Base-by-base conservation (phyloP, 257 asterid genomes). In the Ehretia macrophylla region DNA sequence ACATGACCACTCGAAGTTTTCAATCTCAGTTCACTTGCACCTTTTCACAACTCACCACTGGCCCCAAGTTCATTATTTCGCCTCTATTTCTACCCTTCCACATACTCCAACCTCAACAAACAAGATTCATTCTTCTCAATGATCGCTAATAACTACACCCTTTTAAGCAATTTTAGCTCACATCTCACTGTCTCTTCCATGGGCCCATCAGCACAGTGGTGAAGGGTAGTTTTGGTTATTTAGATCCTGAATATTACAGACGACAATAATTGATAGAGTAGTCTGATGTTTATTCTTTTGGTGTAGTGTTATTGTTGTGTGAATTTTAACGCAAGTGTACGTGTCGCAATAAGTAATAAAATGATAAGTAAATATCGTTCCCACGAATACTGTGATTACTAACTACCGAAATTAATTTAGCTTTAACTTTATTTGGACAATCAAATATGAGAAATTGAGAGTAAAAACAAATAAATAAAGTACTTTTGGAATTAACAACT, bases 221-320 rank as follows among this genome's bases (percentile, higher is more conserved):
- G n/a, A 87, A 84, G 55, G 96, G 96, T 2, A 87, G 91, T 59
- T 54, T 84, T 3, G 96, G 94, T 0, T 87, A 87, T n/a, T n/a
- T 87, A 0, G 91, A 87, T 32, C 96, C 94, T 0, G 94, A 87
- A 55, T 87, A 87, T 60, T 84, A 68, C 61, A 68, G 57, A 58
- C 60, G 77, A 17, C 85, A 71, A 44, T 87, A 81, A 42, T n/a
- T n/a, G n/a, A n/a, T n/a, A n/a, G n/a, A n/a, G n/a, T n/a, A n/a
- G n/a, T n/a, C n/a, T n/a, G n/a, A n/a, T n/a, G n/a, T n/a, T n/a
- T n/a, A n/a, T n/a, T n/a, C n/a, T n/a, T n/a, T n/a, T n/a, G n/a
- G n/a, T n/a, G n/a, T n/a, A n/a, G n/a, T n/a, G n/a, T n/a, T n/a
- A n/a, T n/a, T n/a, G n/a, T n/a, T n/a, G n/a, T n/a, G n/a, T n/a